A percentile compares a stretch with the other conserved stretches of the same genome.
These are phyloP conservation scores for Limonium bicolor DNA, from an alignment of 148 eudicot species.

Conservation along the genomic window DNA sequence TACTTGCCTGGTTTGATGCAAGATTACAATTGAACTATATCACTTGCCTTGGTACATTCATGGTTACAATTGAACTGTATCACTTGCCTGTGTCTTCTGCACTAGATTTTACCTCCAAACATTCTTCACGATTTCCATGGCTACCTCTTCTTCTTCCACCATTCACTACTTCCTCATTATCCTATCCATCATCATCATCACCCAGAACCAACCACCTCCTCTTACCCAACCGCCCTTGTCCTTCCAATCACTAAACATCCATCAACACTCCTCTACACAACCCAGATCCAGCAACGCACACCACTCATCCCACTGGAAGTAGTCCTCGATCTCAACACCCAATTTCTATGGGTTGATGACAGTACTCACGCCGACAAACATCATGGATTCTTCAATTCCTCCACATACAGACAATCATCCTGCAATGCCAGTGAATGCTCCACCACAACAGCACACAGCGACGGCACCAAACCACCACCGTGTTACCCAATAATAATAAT, in stretches of 20 bases:
- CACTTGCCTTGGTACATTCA: too few species aligned
- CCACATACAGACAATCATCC: neutral
- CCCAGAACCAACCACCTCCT: neutral
- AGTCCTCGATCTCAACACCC: slow-evolving; percentile 11
- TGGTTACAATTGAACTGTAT: too few species aligned
- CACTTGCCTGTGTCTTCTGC: too few species aligned
- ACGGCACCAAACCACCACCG: too few species aligned
- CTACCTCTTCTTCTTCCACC: neutral
- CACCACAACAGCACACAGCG: slow-evolving; percentile 1
- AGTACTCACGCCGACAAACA: too few species aligned
- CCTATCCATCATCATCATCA: neutral
- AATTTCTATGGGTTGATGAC: slow-evolving; percentile 10
- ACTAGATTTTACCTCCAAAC: too few species aligned
- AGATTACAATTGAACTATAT: too few species aligned
- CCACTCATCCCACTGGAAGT: slow-evolving; percentile 9
- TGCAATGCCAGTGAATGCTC: neutral
- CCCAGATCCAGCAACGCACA: slow-evolving; percentile 6
- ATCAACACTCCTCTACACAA: slow-evolving; percentile 12
- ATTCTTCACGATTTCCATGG: too few species aligned
- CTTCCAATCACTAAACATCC: slow-evolving; percentile 13
- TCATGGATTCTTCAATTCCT: neutral
- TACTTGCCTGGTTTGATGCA: too few species aligned
- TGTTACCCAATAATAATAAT: too few species aligned
- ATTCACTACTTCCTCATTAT: neutral
- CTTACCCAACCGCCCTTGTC: slow-evolving; percentile 7